Conservation (phyloP, 345 rosid species). For the Populus davidiana region DNA sequence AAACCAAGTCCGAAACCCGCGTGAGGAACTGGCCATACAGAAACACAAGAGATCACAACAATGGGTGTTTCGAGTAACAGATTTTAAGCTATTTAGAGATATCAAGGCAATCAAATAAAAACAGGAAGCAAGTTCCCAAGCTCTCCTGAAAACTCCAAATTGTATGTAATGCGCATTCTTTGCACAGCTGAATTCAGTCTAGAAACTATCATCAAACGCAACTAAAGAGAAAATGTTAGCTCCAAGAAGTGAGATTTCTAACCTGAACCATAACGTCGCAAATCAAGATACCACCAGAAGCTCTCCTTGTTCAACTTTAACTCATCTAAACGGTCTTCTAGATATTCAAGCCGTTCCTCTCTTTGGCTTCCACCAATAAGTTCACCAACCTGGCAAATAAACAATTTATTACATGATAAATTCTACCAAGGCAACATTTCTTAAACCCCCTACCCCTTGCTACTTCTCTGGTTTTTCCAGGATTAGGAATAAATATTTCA, state of each 20-base stretch:
- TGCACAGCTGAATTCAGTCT: neutral
- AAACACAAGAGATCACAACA: neutral
- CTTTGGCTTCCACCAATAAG: constrained; percentile 99
- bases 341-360: constrained; percentile 82
- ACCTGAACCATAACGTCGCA: constrained; percentile 98
- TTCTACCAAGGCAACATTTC: neutral
- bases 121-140: neutral
- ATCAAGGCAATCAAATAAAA: neutral
- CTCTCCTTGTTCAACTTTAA: constrained; percentile 73
- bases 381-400: constrained; percentile 67
- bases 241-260: constrained; percentile 12
- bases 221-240: neutral
- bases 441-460: neutral
- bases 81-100: neutral
- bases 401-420: neutral
- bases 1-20: constrained; percentile 95
- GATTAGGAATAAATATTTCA: neutral
- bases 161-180: neutral
- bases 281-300: constrained; percentile 98
- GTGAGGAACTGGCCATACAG: constrained; percentile 69
- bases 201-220: neutral
- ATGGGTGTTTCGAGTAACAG: neutral
- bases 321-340: constrained; percentile 78
- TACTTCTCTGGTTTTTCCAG: neutral
- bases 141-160: neutral